Evolutionary conservation across 1,139 yeast genomes (phyloP).

Genomic region (Petasospora fabianii): DNA sequence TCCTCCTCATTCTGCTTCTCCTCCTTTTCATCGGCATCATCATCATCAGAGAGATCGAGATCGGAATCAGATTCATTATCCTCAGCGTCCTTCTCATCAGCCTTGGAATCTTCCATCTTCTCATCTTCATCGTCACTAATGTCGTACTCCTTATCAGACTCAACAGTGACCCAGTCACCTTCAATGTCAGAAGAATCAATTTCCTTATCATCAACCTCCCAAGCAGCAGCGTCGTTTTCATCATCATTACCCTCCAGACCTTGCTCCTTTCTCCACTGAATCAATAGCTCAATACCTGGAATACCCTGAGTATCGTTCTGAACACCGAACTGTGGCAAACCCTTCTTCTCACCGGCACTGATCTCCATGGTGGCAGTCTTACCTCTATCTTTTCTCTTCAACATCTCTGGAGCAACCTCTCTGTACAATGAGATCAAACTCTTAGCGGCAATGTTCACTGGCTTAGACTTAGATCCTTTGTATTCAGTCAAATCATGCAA

Average conservation of each 20-base stretch:
- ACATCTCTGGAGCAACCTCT: constrained; percentile 96
- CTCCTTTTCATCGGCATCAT: constrained; percentile 11
- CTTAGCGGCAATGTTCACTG: constrained; percentile 93
- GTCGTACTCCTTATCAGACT: constrained; percentile 51
- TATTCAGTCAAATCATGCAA: constrained; percentile 87
- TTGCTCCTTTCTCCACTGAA: constrained; percentile 80
- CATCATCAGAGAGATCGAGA: constrained; percentile 36
- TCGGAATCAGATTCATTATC: constrained; percentile 39
- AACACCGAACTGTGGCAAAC: constrained; percentile 68
- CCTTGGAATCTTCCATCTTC: constrained; percentile 32
- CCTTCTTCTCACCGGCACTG: constrained; percentile 48
- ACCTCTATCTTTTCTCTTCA: constrained; percentile 86
- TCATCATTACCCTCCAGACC: constrained; percentile 56
- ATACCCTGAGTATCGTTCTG: constrained; percentile 62
- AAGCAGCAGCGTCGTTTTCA: constrained; percentile 59
- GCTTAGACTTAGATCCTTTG: constrained; percentile 88
- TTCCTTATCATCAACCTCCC: constrained; percentile 49
- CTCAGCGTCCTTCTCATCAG: constrained; percentile 24
- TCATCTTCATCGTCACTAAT: constrained; percentile 41
- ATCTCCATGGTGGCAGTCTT: constrained; percentile 81
- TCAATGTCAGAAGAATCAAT: constrained; percentile 41
- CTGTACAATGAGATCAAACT: constrained; percentile 83
- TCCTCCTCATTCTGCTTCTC: constrained; percentile 22
- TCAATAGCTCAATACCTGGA: constrained; percentile 87
- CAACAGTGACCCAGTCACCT: constrained; percentile 54